phyloP scores from a whole-genome alignment of 2,329 filamentous ascomycete species.

The Aphanocladium album region DNA sequence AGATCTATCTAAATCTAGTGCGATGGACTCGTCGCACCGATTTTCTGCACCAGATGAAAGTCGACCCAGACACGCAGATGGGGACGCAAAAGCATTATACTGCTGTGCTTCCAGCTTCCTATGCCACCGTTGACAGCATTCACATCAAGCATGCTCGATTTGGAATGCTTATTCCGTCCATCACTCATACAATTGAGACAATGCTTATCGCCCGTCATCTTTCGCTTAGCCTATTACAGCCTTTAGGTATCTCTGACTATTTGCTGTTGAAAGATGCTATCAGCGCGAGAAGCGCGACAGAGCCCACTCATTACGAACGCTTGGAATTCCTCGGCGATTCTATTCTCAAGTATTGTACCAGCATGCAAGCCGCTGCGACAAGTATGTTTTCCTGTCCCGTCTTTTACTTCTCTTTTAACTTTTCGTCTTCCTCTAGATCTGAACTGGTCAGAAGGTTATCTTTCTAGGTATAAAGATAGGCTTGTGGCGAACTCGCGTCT shows the following conservation, averaged over 20 bases:
- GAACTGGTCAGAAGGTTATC: conserved; percentile 69
- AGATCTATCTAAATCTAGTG: conserved; percentile 43
- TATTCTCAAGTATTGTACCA: conserved; percentile 69
- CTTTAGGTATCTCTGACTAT: conserved; percentile 48
- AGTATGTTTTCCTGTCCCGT: conserved; percentile 32
- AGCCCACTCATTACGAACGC: conserved; percentile 68
- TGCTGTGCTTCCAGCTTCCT: conserved; percentile 39
- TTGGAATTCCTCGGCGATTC: conserved; percentile 86
- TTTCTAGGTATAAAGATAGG: conserved; percentile 62
- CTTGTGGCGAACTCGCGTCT: conserved; percentile 74
- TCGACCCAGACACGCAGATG: conserved; percentile 12
- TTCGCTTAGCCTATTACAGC: conserved; percentile 28
- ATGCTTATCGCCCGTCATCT: conserved; percentile 59
- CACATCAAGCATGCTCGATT: conserved; percentile 42
- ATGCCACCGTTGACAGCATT: conserved; percentile 46
- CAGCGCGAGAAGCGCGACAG: conserved; percentile 56
- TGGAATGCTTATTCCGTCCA: conserved; percentile 63
- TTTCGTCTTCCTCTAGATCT: conserved; percentile 41
- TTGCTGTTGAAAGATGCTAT: conserved; percentile 63
- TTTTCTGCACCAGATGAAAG: conserved; percentile 45
- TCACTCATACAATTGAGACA: conserved; percentile 65
- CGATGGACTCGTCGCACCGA: conserved; percentile 53
- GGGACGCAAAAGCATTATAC: conserved; percentile 38
- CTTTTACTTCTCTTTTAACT: neutral
- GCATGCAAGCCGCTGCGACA: conserved; percentile 56